Evolutionary conservation across 352 stramenopile species (phyloP).

Genomic region (Pythium folliculosum): DNA sequence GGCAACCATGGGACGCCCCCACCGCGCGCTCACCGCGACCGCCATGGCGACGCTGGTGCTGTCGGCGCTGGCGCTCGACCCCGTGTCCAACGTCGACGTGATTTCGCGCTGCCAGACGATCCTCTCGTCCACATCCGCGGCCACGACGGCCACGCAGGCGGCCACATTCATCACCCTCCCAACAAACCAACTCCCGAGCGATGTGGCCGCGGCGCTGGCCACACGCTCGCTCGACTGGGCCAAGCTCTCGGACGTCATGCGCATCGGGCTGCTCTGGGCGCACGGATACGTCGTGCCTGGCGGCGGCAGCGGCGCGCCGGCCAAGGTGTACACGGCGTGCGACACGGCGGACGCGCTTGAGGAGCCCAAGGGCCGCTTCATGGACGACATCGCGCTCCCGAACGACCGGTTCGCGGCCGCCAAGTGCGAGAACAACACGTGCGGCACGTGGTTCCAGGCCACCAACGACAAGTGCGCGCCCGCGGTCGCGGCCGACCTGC

Average conservation of each 20-base stretch:
- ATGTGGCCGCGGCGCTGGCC: constrained; percentile 9
- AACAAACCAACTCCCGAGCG: constrained; percentile 3
- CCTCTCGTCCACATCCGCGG: neutral
- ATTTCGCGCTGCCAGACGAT: constrained; percentile 16
- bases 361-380: constrained; percentile 13
- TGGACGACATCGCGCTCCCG: constrained; percentile 38
- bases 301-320: constrained; percentile 20
- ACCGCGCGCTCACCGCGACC: neutral
- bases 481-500: constrained; percentile 25
- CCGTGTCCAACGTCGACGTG: constrained; percentile 14
- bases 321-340: constrained; percentile 50
- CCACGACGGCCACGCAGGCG: neutral
- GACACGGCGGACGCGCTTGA: constrained; percentile 2
- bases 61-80: neutral
- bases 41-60: neutral
- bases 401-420: constrained; percentile 27
- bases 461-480: constrained; percentile 36
- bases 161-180: neutral
- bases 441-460: constrained; percentile 38
- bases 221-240: constrained; percentile 25
- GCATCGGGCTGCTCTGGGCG: constrained; percentile 48
- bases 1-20: constrained; percentile 7
- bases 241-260: constrained; percentile 38
- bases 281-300: constrained; percentile 49
- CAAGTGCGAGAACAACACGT: constrained; percentile 16